These are phyloP conservation scores for Tuctoria greenei DNA, from an alignment of 176 grass and related monocot genomes.

Conservation along the genomic window DNA sequence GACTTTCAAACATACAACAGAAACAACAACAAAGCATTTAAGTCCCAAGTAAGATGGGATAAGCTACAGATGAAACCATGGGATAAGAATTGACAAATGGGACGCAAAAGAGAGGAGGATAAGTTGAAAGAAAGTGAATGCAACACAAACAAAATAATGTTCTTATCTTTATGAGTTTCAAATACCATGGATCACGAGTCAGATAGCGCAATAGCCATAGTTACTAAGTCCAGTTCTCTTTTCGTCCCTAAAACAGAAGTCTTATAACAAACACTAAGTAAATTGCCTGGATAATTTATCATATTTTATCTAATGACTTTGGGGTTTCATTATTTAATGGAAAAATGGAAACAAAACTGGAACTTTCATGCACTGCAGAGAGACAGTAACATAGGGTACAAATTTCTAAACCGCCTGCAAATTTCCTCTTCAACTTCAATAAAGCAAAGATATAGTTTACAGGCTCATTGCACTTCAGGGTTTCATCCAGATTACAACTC, in stretches of 20 bases:
- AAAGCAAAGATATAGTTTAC: not conserved
- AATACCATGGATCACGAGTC: not conserved
- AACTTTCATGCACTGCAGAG: not conserved
- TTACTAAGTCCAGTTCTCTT: not conserved
- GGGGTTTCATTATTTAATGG: not conserved
- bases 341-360: not conserved
- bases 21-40: not conserved
- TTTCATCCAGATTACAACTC: no score
- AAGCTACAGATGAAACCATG: no score
- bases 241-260: not conserved
- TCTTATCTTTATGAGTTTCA: slow-evolving; percentile 11
- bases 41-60: no score
- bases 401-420: not conserved
- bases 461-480: no score
- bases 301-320: not conserved
- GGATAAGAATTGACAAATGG: not conserved
- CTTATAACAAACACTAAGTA: not conserved
- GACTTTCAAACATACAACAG: not conserved
- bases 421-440: not conserved
- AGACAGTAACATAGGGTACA: not conserved
- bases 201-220: slow-evolving; percentile 7
- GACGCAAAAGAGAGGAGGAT: not conserved
- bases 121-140: not conserved
- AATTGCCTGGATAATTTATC: not conserved
- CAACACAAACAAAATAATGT: not conserved